Conservation (phyloP, 2,329 filamentous ascomycete genomes). For the Botrytis deweyae region DNA sequence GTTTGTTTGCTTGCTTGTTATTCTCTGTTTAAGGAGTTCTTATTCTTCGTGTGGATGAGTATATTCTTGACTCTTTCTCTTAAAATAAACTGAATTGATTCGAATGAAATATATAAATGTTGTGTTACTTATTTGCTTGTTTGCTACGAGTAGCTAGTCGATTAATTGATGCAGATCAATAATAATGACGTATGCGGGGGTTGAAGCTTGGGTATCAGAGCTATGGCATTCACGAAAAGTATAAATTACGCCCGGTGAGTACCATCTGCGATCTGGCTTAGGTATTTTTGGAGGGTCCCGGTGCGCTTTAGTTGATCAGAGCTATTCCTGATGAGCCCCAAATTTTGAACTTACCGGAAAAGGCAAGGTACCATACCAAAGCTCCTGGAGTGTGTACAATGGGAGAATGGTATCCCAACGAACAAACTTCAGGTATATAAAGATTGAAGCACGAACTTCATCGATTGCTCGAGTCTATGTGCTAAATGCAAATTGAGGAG, state of each 20-base stretch:
- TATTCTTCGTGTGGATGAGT: not conserved
- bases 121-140: not conserved
- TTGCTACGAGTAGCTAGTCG: not conserved
- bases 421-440: not conserved
- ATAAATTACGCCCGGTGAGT: not conserved
- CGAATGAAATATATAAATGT: not conserved
- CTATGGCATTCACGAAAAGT: not conserved
- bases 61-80: not conserved
- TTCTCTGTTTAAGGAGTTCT: not conserved
- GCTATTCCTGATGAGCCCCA: not conserved
- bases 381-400: not conserved
- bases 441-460: not conserved
- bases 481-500: not conserved
- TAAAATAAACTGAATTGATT: not conserved
- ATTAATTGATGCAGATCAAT: not conserved
- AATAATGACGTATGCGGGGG: conserved; percentile 12
- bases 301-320: not conserved
- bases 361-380: not conserved
- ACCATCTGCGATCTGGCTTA: not conserved
- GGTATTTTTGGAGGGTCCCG: not conserved
- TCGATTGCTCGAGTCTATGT: not conserved
- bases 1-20: not conserved
- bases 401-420: not conserved
- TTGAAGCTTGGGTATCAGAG: not conserved
- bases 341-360: not conserved